phyloP scores from a whole-genome alignment of 352 stramenopile genomes.

The Globisporangium spinosum region DNA sequence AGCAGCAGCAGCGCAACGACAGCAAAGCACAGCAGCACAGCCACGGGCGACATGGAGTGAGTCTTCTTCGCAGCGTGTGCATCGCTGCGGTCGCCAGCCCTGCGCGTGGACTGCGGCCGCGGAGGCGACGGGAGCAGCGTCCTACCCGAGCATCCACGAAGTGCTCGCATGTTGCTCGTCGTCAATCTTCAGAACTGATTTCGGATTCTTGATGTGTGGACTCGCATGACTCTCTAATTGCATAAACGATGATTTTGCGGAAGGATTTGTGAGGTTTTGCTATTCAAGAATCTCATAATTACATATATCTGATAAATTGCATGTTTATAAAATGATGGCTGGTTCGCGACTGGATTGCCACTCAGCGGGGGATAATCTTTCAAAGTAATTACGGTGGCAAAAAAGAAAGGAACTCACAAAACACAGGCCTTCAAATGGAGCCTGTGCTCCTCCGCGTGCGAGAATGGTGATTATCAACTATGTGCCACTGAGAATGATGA shows the following conservation, averaged over 20 bases:
- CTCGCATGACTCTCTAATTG: background rate
- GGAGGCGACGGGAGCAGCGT: background rate
- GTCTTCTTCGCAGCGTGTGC: background rate
- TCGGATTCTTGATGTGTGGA: background rate
- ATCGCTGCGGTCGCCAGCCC: background rate
- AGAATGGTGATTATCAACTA: background rate
- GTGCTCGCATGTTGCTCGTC: background rate
- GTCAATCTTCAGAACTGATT: conserved; percentile 1
- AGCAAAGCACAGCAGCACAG: background rate
- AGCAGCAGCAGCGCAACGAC: background rate
- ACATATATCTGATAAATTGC: background rate
- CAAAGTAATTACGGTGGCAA: background rate
- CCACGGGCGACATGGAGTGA: too few relatives aligned
- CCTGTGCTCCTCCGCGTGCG: background rate
- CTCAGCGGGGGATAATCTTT: background rate
- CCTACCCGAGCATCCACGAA: background rate
- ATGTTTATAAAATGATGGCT: background rate
- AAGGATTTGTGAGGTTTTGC: background rate
- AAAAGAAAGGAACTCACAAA: background rate
- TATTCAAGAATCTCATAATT: background rate
- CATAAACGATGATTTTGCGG: background rate
- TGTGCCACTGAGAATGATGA: background rate
- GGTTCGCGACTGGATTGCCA: background rate
- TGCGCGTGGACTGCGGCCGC: background rate
- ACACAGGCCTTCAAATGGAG: too few relatives aligned